Evolutionary conservation across 129 eudicot species (phyloP).

Genomic region (Escallonia herrerae): DNA sequence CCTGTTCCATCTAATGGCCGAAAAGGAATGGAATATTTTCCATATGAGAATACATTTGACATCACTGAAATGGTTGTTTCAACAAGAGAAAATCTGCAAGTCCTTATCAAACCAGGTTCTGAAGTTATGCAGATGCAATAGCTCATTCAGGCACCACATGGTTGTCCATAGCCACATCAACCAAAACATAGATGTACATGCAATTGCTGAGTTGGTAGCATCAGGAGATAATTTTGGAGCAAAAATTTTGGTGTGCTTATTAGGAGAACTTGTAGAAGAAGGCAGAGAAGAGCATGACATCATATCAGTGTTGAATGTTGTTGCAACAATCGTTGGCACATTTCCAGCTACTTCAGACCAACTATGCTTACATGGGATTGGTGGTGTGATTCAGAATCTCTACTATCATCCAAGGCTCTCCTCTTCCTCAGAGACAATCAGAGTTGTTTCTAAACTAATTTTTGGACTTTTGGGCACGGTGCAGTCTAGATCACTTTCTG

Average conservation of each 20-base stretch:
- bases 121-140: conserved; percentile 44
- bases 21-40: conserved; percentile 50
- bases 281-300: conserved; percentile 42
- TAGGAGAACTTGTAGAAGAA: conserved; percentile 63
- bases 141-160: conserved; percentile 17
- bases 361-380: conserved; percentile 65
- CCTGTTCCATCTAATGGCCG: conserved; percentile 48
- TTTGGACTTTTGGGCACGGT: conserved; percentile 50
- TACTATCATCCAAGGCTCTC: conserved; percentile 24
- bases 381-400: conserved; percentile 45
- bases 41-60: conserved; percentile 43
- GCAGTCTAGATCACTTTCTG: conserved; percentile 47
- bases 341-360: conserved; percentile 81
- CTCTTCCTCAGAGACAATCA: conserved; percentile 39
- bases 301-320: conserved; percentile 32
- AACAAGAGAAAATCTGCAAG: conserved; percentile 72
- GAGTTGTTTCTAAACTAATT: conserved; percentile 34
- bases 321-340: conserved; percentile 33
- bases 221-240: conserved; percentile 64
- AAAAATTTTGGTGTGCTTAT: conserved; percentile 43
- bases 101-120: conserved; percentile 54
- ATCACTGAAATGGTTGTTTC: conserved; percentile 88
- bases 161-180: conserved; percentile 15
- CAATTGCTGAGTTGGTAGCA: conserved; percentile 61
- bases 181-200: conserved; percentile 27